phyloP scores from a whole-genome alignment of 352 stramenopile genomes.

The Phytopythium chamaehyphon region DNA sequence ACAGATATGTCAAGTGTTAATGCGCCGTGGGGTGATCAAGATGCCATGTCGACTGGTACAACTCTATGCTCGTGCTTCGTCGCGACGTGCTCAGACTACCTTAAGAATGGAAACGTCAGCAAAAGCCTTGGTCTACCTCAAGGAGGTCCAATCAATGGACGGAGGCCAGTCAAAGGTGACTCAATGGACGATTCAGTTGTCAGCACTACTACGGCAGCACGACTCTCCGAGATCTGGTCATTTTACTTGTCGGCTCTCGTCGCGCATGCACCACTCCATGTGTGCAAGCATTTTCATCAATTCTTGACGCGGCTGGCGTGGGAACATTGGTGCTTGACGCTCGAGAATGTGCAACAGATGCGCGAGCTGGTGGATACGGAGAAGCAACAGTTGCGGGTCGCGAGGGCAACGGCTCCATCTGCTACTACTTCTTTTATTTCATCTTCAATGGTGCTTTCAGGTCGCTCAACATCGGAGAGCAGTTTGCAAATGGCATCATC shows the following conservation, averaged over 20 bases:
- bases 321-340: conserved; percentile 80
- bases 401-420: conserved; percentile 11
- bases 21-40: conserved; percentile 67
- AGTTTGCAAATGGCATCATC: conserved; percentile 7
- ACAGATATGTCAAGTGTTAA: conserved; percentile 62
- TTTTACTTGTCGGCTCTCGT: conserved; percentile 78
- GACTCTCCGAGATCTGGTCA: conserved; percentile 75
- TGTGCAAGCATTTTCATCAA: conserved; percentile 81
- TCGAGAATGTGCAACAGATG: conserved; percentile 85
- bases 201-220: conserved; percentile 10
- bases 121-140: not conserved
- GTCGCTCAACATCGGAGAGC: not conserved
- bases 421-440: conserved; percentile 16
- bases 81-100: conserved; percentile 62
- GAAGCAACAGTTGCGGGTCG: conserved; percentile 42
- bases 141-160: not conserved
- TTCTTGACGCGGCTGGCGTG: conserved; percentile 77
- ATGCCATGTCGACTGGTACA: conserved; percentile 66
- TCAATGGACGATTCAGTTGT: not conserved
- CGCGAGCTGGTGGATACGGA: conserved; percentile 64
- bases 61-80: conserved; percentile 82
- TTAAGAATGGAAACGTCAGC: conserved; percentile 26
- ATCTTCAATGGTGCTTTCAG: conserved; percentile 2
- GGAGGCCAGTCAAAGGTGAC: conserved; percentile 4
- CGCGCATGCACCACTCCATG: conserved; percentile 62